A percentile compares a stretch with the other conserved stretches of the same genome.
phyloP scores from a whole-genome alignment of 495 filamentous ascomycete species.

The Extremus antarcticus region DNA sequence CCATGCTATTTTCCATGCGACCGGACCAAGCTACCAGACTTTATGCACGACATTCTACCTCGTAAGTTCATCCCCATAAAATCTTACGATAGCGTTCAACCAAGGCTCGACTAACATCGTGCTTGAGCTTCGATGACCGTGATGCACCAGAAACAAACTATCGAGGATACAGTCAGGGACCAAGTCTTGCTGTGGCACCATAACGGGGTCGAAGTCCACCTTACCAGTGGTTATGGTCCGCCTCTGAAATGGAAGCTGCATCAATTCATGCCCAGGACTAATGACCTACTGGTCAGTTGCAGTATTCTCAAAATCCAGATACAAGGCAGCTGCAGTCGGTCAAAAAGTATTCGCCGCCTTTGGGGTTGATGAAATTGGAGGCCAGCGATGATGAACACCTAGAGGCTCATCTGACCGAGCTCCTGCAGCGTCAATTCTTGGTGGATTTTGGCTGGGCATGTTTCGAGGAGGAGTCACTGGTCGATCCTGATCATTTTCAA shows the following conservation, averaged over 20 bases:
- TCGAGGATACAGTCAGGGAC: constrained; percentile 23
- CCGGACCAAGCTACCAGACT: constrained; percentile 25
- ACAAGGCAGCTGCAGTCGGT: constrained; percentile 8
- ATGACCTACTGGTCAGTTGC: constrained; percentile 23
- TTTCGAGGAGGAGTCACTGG: constrained; percentile 23
- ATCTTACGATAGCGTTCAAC: too few species aligned
- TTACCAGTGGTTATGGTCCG: constrained; percentile 17
- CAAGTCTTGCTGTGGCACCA: constrained; percentile 22
- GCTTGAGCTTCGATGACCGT: constrained; percentile 20
- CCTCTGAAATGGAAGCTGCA: constrained; percentile 25
- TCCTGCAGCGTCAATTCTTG: constrained; percentile 4
- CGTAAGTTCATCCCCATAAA: constrained; percentile 11
- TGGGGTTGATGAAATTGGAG: constrained; percentile 29
- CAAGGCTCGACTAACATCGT: background rate
- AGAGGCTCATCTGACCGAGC: constrained; percentile 22
- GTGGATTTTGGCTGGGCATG: constrained; percentile 22
- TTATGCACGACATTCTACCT: constrained; percentile 25
- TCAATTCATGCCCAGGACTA: constrained; percentile 26
- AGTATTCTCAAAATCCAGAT: constrained; percentile 23
- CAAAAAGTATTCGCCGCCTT: constrained; percentile 27
- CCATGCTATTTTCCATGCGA: constrained; percentile 24
- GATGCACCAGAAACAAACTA: constrained; percentile 27
- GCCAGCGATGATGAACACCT: constrained; percentile 25
- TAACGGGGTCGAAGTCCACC: constrained; percentile 8
- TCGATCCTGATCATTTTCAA: constrained; percentile 25